Base-by-base conservation (phyloP, 148 eudicot species). In the Rhododendron henanense region DNA sequence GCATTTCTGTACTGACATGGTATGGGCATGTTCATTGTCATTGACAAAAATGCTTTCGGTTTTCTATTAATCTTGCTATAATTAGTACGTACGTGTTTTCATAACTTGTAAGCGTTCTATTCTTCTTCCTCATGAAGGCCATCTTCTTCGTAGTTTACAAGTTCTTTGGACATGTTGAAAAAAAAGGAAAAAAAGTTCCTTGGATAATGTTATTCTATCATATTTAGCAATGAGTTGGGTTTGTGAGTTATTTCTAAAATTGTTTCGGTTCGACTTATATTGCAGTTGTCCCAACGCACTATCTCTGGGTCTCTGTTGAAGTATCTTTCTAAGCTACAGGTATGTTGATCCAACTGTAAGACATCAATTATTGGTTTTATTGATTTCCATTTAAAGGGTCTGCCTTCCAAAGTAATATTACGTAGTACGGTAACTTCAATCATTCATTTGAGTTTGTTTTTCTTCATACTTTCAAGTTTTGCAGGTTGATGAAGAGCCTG, bases 251-350 rank as follows among this genome's bases (percentile, higher is more conserved):
- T 51, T 50, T n/a, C 53, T 83, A 23, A 31, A 19, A 55, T 41
- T 80, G 25, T 44, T 83, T 79, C 35, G 51, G 25, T 83, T 55
- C 14, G 11, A 84, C 74, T 76, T 82, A 65, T 31, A 47, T 86
- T 87, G 89, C 96, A 96, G 99, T 92, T 96, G 81, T 96, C 31
- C 31, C 31, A 28, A 28, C 31, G 31, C 31, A 28, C 31, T 28
- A 28, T 28, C 31, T 28, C 31, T 28, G 31, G 31, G 31, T 28
- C 31, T 28, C 31, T 28, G 31, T 28, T 28, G 31, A 28, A 28
- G 31, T 28, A 28, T 28, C 31, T 28, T 28, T 28, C 31, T 28
- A 28, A 28, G 31, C 31, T 28, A 28, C 31, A 28, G 31, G 31
- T 28, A 28, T 28, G 31, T 28, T 28, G 31, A 28, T 28, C 31